Conservation (phyloP, 257 asterid genomes). For the Prunella vulgaris region DNA sequence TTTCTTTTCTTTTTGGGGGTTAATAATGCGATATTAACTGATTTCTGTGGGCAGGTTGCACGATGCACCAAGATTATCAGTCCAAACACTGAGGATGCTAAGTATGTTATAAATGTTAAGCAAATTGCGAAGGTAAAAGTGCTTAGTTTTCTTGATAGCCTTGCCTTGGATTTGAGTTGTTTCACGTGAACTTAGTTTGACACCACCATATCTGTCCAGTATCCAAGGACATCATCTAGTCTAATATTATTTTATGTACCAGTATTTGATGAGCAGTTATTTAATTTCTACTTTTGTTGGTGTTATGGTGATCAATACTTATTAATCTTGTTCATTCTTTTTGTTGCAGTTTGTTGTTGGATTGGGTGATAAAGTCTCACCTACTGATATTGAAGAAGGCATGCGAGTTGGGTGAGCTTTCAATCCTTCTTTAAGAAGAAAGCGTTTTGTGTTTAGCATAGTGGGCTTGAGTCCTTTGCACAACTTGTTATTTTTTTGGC, state of each 20-base stretch:
- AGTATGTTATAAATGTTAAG: slow-evolving; percentile 75
- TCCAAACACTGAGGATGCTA: slow-evolving; percentile 88
- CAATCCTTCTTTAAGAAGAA: background rate
- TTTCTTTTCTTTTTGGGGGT: background rate
- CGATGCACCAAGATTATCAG: slow-evolving; percentile 88
- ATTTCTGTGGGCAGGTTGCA: slow-evolving; percentile 53
- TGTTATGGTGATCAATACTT: background rate
- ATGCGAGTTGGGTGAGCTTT: slow-evolving; percentile 88
- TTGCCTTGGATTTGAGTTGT: background rate
- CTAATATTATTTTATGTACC: background rate
- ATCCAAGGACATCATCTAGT: background rate
- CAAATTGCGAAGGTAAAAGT: slow-evolving; percentile 41
- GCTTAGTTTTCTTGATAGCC: background rate
- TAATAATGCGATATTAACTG: background rate
- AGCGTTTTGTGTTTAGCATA: background rate
- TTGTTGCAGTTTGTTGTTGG: slow-evolving; percentile 88
- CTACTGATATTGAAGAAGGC: slow-evolving; percentile 98
- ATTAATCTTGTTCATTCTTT: slow-evolving; percentile 12
- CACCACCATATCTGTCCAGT: background rate
- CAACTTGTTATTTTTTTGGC: background rate
- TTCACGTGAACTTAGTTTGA: background rate
- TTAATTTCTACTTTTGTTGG: background rate
- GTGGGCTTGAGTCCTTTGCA: slow-evolving; percentile 6
- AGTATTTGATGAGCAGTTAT: background rate
- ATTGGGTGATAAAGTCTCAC: slow-evolving; percentile 92